These are phyloP conservation scores for Stenogyne calaminthoides DNA, from an alignment of 305 asterid species.

Conservation along the genomic window DNA sequence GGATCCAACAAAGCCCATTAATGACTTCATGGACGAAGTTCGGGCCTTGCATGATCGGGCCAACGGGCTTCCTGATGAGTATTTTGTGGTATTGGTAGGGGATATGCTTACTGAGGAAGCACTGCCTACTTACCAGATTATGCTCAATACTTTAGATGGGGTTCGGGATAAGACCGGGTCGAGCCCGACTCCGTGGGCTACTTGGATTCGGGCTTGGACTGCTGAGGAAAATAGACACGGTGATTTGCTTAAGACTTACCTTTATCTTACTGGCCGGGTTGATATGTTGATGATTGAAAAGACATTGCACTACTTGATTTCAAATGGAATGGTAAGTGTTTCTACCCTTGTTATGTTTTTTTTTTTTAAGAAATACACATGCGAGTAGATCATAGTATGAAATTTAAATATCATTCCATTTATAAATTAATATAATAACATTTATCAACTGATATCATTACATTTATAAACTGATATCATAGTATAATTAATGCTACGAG, in stretches of 20 bases:
- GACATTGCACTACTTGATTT: conserved; percentile 44
- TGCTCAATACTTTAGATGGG: conserved; percentile 21
- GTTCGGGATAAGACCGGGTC: conserved; percentile 31
- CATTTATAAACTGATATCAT: too few species aligned
- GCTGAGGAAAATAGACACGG: not conserved
- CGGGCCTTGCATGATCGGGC: conserved; percentile 34
- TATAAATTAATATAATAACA: too few species aligned
- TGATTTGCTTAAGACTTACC: not conserved
- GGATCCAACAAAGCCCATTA: conserved; percentile 30
- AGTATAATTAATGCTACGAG: too few species aligned
- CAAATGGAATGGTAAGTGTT: conserved; percentile 41
- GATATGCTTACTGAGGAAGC: conserved; percentile 51
- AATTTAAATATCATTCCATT: not conserved
- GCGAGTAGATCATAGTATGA: conserved; percentile 1
- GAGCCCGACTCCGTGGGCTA: conserved; percentile 46
- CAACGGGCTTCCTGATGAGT: not conserved
- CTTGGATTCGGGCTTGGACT: conserved; percentile 30
- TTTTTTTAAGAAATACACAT: not conserved
- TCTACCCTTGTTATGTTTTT: too few species aligned
- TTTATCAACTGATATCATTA: too few species aligned
- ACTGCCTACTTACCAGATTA: conserved; percentile 42
- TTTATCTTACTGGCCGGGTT: conserved; percentile 51
- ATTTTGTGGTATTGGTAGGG: conserved; percentile 16
- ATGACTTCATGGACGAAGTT: conserved; percentile 29
- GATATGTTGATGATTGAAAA: conserved; percentile 48